These are phyloP conservation scores for Aspergillus intermedius DNA, from an alignment of 2,329 filamentous ascomycete genomes.

Conservation along the genomic window DNA sequence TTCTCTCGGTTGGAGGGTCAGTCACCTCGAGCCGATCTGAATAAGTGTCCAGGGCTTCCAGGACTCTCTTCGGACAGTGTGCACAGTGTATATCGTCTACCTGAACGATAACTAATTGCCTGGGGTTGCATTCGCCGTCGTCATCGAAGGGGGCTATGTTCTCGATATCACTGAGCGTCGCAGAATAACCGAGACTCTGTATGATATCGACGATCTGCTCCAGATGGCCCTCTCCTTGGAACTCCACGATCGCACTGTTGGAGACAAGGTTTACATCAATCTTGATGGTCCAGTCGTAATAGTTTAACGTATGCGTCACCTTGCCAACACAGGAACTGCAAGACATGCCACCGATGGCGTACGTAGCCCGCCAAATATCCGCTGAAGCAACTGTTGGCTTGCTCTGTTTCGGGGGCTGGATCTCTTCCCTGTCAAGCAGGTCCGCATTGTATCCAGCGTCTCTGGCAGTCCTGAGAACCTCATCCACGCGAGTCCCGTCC, in stretches of 20 bases:
- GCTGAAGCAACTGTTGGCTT: no score
- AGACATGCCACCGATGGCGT: no score
- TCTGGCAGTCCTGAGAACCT: slow-evolving; percentile 7
- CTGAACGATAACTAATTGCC: slow-evolving; percentile 55
- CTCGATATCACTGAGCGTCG: slow-evolving; percentile 46
- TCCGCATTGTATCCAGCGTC: slow-evolving; percentile 2
- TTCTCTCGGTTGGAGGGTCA: slow-evolving; percentile 48
- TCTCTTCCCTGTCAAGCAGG: not conserved
- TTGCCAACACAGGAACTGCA: no score
- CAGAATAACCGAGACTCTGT: slow-evolving; percentile 60
- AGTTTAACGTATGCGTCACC: no score
- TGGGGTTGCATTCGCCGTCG: slow-evolving; percentile 26
- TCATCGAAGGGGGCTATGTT: slow-evolving; percentile 22
- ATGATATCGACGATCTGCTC: slow-evolving; percentile 44
- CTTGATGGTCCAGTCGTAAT: not conserved
- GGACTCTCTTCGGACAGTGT: slow-evolving; percentile 55
- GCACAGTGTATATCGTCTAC: slow-evolving; percentile 70
- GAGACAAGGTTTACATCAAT: slow-evolving; percentile 43
- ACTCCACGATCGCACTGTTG: slow-evolving; percentile 45
- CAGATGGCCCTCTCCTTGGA: slow-evolving; percentile 41
- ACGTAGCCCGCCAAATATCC: no score
- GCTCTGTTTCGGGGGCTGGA: no score
- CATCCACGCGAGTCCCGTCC: slow-evolving; percentile 5
- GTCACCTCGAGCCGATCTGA: slow-evolving; percentile 40
- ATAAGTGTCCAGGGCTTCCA: slow-evolving; percentile 33